These are phyloP conservation scores for Rhamnella rubrinervis DNA, from an alignment of 331 rosid species.

Conservation along the genomic window DNA sequence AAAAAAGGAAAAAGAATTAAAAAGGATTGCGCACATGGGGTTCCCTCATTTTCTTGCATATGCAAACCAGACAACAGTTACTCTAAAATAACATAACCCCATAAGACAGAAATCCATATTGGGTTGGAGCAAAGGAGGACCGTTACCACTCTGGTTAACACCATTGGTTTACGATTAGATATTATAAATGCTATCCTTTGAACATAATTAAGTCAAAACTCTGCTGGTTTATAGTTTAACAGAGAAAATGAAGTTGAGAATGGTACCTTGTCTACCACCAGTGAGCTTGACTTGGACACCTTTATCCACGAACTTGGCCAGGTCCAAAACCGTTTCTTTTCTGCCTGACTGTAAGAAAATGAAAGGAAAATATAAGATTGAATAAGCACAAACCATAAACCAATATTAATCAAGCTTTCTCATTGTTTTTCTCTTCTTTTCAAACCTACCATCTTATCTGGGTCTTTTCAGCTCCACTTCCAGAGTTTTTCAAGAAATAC, in stretches of 20 bases:
- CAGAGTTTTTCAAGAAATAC: neutral
- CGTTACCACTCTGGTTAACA: too few species aligned
- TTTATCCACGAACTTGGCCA: conserved; percentile 71
- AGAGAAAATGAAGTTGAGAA: neutral
- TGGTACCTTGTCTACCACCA: conserved; percentile 62
- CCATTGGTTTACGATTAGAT: too few species aligned
- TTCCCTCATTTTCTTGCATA: neutral
- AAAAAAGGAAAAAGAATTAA: conserved; percentile 1
- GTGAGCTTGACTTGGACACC: conserved; percentile 72
- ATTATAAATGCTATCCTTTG: neutral
- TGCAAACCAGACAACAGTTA: neutral
- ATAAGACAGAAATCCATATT: neutral
- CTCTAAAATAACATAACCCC: too few species aligned
- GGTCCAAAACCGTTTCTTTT: conserved; percentile 62
- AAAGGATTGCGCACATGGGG: neutral
- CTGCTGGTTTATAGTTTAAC: neutral
- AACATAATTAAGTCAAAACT: neutral
- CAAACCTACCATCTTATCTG: conserved; percentile 26
- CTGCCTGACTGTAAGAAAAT: conserved; percentile 45
- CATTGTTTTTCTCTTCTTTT: neutral
- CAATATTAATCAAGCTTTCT: neutral
- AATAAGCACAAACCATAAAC: neutral
- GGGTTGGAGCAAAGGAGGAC: too few species aligned
- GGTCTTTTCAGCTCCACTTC: conserved; percentile 14
- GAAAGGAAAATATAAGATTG: neutral